These are phyloP conservation scores for Termitomyces sp. DNA, from an alignment of 768 basidiomycete genomes.

Conservation along the genomic window DNA sequence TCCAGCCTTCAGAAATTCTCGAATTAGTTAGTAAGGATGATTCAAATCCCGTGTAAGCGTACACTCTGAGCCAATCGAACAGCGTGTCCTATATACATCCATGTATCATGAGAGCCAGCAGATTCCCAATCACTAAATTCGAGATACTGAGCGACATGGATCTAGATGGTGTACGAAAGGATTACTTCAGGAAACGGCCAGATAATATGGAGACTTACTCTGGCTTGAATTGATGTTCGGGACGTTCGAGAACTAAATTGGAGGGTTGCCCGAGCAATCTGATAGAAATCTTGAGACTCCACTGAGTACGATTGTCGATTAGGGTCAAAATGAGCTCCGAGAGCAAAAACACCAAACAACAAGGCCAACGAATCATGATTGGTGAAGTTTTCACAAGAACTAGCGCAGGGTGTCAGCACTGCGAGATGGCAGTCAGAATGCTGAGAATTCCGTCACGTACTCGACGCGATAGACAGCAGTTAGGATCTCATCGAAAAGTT, in stretches of 20 bases:
- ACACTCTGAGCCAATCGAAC: conserved; percentile 58
- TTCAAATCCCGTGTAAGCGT: conserved; percentile 18
- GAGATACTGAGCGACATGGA: conserved; percentile 44
- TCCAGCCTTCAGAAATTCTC: conserved; percentile 28
- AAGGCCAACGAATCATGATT: conserved; percentile 54
- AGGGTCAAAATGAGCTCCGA: conserved; percentile 59
- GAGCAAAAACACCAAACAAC: conserved; percentile 60
- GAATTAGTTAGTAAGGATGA: neutral
- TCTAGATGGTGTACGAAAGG: conserved; percentile 9
- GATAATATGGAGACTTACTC: conserved; percentile 32
- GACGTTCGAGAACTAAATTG: conserved; percentile 49
- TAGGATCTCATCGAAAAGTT: conserved; percentile 54
- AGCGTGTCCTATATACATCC: conserved; percentile 54
- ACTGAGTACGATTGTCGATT: conserved; percentile 38
- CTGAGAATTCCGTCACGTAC: conserved; percentile 19
- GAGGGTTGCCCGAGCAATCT: conserved; percentile 49
- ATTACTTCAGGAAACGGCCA: neutral
- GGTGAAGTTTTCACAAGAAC: conserved; percentile 31
- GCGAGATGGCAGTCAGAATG: neutral
- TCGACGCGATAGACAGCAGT: conserved; percentile 46
- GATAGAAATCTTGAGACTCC: conserved; percentile 58
- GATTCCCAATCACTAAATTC: conserved; percentile 50
- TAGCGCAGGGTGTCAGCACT: conserved; percentile 11
- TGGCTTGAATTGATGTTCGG: conserved; percentile 44
- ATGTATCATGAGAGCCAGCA: conserved; percentile 40